Base-by-base conservation (phyloP, 2,329 filamentous ascomycete genomes). In the Fusarium xyrophilum region DNA sequence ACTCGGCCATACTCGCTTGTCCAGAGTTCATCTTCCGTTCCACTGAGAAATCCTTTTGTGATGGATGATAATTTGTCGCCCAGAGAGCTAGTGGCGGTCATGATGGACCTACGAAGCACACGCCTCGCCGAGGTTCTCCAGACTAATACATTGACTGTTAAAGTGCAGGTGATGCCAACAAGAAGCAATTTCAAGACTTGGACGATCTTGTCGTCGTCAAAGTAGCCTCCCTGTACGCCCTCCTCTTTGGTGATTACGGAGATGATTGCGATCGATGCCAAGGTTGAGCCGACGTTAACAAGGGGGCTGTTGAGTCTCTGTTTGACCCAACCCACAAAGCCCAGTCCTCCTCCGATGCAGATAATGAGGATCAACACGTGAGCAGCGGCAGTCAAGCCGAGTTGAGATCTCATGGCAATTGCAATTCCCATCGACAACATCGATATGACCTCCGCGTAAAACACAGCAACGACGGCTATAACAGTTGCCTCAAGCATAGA, bases 171-270 rank as follows among this genome's bases (percentile, higher is more conserved):
- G 33, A 95, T 90, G 32, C 91, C 93, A 81, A 95, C 88, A n/a
- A 91, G 78, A 46, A 96, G 84, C 86, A 96, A 94, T 77, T 93
- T 93, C 72, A 96, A 81, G 28, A 95, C 89, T 77, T 96, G 92
- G 0, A 89, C 82, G 53, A 97, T 91, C 79, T 96, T 96, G 61
- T 88, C 88, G 71, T 91, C 88, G 1, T 91, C 93, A 74, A 97
- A 93, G 54, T 90, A 89, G 9, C 92, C 93, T 35, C 86, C 89
- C 73, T 97, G 92, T 2, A 97, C 89, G 5, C 93, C 89, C 52
- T 93, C 93, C 78, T 97, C 95, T 79, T 96, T 97, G 14, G 95
- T 97, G 65, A 97, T 82, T 46, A 97, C 88, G 5, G 92, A 94
- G 75, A 97, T 97, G 67, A 96, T 92, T 51, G 93, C 93, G 60